Conservation (phyloP, 1,139 yeast species). For the Lodderomyces theae region DNA sequence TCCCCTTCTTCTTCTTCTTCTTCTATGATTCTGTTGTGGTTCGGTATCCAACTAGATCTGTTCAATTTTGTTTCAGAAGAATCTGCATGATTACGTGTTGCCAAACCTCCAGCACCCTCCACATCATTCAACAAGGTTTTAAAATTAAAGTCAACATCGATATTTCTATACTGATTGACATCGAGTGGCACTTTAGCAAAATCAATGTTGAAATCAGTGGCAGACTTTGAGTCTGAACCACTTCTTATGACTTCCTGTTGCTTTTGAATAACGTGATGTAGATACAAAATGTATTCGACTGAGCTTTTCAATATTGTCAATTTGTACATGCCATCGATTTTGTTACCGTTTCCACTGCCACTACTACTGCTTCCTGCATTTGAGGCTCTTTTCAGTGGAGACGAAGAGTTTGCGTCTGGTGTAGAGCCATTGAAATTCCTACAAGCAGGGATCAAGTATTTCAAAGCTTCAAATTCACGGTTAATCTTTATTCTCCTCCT, state of each 20-base stretch:
- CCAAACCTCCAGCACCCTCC: neutral
- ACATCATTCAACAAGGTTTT: conserved; percentile 25
- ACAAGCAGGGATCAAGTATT: conserved; percentile 78
- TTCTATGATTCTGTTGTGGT: conserved; percentile 10
- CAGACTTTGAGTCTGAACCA: neutral
- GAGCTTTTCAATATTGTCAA: conserved; percentile 76
- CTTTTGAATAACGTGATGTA: conserved; percentile 56
- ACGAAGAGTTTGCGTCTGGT: conserved; percentile 13
- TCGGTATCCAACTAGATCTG: neutral
- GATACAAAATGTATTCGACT: conserved; percentile 72
- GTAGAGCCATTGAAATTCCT: conserved; percentile 13
- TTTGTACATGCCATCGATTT: conserved; percentile 72
- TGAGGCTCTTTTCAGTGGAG: conserved; percentile 9
- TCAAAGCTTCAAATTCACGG: conserved; percentile 78
- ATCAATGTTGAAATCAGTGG: conserved; percentile 33
- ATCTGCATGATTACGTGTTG: neutral
- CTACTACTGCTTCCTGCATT: conserved; percentile 18
- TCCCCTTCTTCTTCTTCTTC: conserved; percentile 14
- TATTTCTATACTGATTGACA: conserved; percentile 57
- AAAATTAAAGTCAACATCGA: conserved; percentile 55
- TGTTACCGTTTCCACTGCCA: conserved; percentile 24
- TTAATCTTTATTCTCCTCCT: conserved; percentile 76
- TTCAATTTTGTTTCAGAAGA: conserved; percentile 2
- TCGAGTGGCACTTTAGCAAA: conserved; percentile 55
- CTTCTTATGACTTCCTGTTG: conserved; percentile 37